A percentile compares a stretch with the other conserved stretches of the same genome.
phyloP scores from a whole-genome alignment of 768 basidiomycete genomes.

The Agrocybe pediades region DNA sequence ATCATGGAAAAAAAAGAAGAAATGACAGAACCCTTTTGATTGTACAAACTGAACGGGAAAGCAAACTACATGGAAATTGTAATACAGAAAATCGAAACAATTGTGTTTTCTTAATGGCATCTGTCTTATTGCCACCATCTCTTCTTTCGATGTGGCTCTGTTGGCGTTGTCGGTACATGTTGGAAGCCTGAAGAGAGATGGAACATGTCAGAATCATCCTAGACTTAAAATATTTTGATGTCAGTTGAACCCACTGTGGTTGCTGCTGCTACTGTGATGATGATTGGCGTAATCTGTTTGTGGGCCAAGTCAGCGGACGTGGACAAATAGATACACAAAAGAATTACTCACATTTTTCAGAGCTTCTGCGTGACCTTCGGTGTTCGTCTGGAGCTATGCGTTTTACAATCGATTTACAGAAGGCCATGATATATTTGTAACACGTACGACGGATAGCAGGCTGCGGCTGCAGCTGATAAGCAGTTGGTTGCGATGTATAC shows the following conservation, averaged over 20 bases:
- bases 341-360: conserved; percentile 20
- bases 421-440: conserved; percentile 1
- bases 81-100: too few relatives aligned
- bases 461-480: conserved; percentile 17
- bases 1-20: not conserved
- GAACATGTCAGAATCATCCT: not conserved
- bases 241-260: conserved; percentile 9
- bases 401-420: conserved; percentile 3
- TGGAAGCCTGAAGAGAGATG: not conserved
- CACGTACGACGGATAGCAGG: not conserved
- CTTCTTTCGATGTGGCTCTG: conserved; percentile 17
- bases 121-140: conserved; percentile 18
- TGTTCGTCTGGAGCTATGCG: conserved; percentile 14
- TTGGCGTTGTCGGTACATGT: conserved; percentile 7
- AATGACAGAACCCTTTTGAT: not conserved
- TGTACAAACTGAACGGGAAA: not conserved
- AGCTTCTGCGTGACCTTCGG: conserved; percentile 18
- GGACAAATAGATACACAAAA: conserved; percentile 1
- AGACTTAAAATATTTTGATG: not conserved
- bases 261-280: too few relatives aligned
- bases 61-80: not conserved
- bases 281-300: conserved; percentile 16
- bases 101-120: too few relatives aligned
- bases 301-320: conserved; percentile 7
- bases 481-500: conserved; percentile 15